Conservation (phyloP, 306 rosid genomes). For the Prinsepia uniflora region DNA sequence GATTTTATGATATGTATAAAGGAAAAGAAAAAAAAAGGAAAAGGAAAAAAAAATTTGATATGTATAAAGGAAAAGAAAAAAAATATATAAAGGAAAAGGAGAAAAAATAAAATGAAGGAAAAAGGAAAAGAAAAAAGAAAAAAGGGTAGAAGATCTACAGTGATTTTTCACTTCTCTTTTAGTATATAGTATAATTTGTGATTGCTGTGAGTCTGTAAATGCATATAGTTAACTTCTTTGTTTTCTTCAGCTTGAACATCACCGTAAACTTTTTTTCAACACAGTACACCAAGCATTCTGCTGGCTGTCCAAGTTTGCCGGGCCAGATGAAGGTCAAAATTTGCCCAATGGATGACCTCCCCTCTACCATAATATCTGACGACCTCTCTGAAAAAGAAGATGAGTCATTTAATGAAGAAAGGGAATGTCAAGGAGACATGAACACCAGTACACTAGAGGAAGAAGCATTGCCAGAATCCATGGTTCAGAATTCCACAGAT, state of each 20-base stretch:
- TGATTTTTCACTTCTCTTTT: no score
- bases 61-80: no score
- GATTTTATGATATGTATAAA: no score
- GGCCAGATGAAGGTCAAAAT: slow-evolving; percentile 60
- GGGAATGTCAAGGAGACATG: slow-evolving; percentile 29
- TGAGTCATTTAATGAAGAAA: slow-evolving; percentile 38
- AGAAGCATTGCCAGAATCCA: slow-evolving; percentile 27
- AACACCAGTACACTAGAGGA: slow-evolving; percentile 21
- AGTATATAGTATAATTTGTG: background rate
- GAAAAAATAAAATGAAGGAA: no score
- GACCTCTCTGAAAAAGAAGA: slow-evolving; percentile 46
- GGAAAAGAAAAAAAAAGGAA: no score
- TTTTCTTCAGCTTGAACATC: slow-evolving; percentile 60
- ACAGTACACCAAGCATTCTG: slow-evolving; percentile 62
- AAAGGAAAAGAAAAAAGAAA: no score
- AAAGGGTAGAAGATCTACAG: no score
- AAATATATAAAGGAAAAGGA: no score
- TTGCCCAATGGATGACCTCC: slow-evolving; percentile 71
- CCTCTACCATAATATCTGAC: slow-evolving; percentile 45
- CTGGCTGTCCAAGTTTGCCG: slow-evolving; percentile 76
- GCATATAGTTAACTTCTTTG: slow-evolving; percentile 18
- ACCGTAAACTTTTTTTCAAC: slow-evolving; percentile 83
- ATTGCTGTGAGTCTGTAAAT: background rate
- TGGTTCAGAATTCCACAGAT: slow-evolving; percentile 17
- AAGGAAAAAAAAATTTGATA: no score